Evolutionary conservation across 768 basidiomycete genomes (phyloP).

Genomic region (Cystofilobasidium capitatum): DNA sequence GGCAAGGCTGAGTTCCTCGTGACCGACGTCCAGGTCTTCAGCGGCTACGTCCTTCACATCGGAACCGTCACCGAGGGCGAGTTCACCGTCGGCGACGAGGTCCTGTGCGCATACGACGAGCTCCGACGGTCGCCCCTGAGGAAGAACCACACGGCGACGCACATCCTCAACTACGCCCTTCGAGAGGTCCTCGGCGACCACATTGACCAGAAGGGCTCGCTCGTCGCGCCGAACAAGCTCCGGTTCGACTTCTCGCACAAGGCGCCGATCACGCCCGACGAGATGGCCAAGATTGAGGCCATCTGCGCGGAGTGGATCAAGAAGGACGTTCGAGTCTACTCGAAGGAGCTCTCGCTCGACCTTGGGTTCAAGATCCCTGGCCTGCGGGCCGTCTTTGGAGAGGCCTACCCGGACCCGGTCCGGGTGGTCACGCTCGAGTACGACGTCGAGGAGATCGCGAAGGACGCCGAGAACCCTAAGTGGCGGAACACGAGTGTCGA

Average conservation of each 20-base stretch:
- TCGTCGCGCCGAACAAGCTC: slow-evolving; percentile 88
- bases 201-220: slow-evolving; percentile 94
- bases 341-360: slow-evolving; percentile 70
- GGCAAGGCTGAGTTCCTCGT: slow-evolving; percentile 87
- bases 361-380: slow-evolving; percentile 83
- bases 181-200: slow-evolving; percentile 94
- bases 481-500: slow-evolving; percentile 89
- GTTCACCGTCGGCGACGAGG: slow-evolving; percentile 64
- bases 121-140: slow-evolving; percentile 90
- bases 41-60: slow-evolving; percentile 89
- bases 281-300: slow-evolving; percentile 70
- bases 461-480: slow-evolving; percentile 76
- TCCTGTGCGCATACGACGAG: slow-evolving; percentile 88
- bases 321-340: slow-evolving; percentile 76
- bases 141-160: slow-evolving; percentile 97
- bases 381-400: slow-evolving; percentile 90
- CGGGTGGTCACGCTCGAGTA: slow-evolving; percentile 86
- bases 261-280: slow-evolving; percentile 62
- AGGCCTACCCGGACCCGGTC: slow-evolving; percentile 95
- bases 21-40: slow-evolving; percentile 83
- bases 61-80: slow-evolving; percentile 82
- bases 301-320: slow-evolving; percentile 84
- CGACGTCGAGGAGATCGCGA: slow-evolving; percentile 71
- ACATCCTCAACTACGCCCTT: slow-evolving; percentile 88
- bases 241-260: slow-evolving; percentile 99